These are phyloP conservation scores for Hymenoscyphus scutula DNA, from an alignment of 2,329 filamentous ascomycete genomes.

Conservation along the genomic window DNA sequence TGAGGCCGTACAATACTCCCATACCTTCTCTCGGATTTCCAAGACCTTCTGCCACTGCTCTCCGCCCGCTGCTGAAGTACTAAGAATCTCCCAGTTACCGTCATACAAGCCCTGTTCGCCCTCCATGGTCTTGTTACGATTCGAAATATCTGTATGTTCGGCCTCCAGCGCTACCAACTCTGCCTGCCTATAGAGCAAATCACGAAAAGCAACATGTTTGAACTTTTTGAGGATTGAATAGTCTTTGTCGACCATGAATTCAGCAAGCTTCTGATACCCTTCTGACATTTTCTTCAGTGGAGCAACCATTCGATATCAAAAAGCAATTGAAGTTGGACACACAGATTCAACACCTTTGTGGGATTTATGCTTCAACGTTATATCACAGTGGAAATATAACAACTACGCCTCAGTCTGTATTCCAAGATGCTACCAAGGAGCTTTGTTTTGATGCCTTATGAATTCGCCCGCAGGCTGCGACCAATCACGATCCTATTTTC, in stretches of 20 bases:
- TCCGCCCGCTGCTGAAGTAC: constrained; percentile 9
- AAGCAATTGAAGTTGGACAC: too few species aligned
- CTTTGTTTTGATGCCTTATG: neutral
- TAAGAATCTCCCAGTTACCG: constrained; percentile 16
- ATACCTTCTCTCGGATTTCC: constrained; percentile 17
- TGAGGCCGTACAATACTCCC: constrained; percentile 18
- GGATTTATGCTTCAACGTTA: too few species aligned
- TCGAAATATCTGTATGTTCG: neutral
- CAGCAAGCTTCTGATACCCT: constrained; percentile 13
- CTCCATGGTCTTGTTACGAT: constrained; percentile 1
- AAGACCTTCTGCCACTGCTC: constrained; percentile 17
- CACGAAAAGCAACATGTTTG: constrained; percentile 8
- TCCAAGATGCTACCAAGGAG: too few species aligned
- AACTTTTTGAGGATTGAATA: constrained; percentile 20
- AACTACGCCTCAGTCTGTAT: too few species aligned
- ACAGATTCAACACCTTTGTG: too few species aligned
- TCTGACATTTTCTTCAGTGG: neutral
- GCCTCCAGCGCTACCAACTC: constrained; percentile 15
- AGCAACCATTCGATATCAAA: neutral
- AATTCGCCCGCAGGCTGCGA: neutral
- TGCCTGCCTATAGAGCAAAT: constrained; percentile 19
- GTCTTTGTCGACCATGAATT: constrained; percentile 15
- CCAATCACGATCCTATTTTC: neutral
- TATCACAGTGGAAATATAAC: too few species aligned
- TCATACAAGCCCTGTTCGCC: constrained; percentile 16